A percentile compares a stretch with the other conserved stretches of the same genome.
Conservation (phyloP, 2,329 filamentous ascomycete genomes). For the Hirsutella minnesotensis region DNA sequence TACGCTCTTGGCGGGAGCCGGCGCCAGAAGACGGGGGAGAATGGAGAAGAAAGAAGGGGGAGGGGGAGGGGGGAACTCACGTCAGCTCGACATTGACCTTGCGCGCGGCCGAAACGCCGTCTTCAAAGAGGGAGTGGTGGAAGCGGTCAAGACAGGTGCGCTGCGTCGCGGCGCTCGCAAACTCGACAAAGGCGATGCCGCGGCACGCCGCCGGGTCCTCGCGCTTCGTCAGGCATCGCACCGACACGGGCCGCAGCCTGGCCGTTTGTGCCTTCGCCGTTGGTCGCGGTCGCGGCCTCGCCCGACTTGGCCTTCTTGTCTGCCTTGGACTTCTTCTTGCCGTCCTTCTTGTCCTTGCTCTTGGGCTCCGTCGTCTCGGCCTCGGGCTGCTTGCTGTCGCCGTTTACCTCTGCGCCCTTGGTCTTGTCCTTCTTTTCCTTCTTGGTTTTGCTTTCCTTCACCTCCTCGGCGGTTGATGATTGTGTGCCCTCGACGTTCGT, state of each 20-base stretch:
- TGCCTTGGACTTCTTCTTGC: conserved; percentile 11
- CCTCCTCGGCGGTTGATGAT: background rate
- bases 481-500: background rate
- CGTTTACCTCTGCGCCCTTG: conserved; percentile 9
- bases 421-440: conserved; percentile 13
- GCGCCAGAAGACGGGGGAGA: background rate
- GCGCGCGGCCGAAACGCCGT: conserved; percentile 42
- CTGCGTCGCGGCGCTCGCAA: conserved; percentile 77
- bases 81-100: conserved; percentile 91
- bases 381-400: too few relatives aligned
- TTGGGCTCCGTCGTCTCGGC: conserved; percentile 10
- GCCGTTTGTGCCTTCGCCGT: conserved; percentile 54
- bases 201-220: conserved; percentile 49
- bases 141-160: conserved; percentile 84
- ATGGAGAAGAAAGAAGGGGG: background rate
- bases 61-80: conserved; percentile 31
- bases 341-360: conserved; percentile 10
- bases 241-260: conserved; percentile 39
- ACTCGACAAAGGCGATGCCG: conserved; percentile 82
- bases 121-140: conserved; percentile 69
- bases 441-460: conserved; percentile 11
- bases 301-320: conserved; percentile 15
- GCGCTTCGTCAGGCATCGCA: conserved; percentile 60
- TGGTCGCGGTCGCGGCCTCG: conserved; percentile 11
- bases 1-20: too few relatives aligned